Evolutionary conservation across 768 basidiomycete species (phyloP), one percentile per base, ranked within the genome.

Genomic region (Imleria badia): DNA sequence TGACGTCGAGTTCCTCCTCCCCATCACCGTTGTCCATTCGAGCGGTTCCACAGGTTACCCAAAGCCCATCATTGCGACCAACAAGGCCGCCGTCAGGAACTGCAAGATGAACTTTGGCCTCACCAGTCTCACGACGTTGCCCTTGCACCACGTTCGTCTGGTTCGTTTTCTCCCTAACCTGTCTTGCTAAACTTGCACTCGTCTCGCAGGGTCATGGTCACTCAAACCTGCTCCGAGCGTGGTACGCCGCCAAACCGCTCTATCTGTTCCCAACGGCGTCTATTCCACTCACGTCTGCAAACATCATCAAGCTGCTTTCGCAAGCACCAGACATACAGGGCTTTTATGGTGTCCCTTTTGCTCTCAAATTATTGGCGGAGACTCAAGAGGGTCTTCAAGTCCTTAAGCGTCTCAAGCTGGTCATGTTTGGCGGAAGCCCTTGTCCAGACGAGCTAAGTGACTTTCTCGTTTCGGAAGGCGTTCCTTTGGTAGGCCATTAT

Each of bases 361-460:
- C 75, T 19, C 70, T 75, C 40, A 73, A 80, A 62, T 66, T 84
- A 1, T 69, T 84, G 1, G 76, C 70, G 0, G 83, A 83, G 66
- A 75, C 75, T 0, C 63, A 70, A 8, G 77, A 78, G 55, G 82
- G 81, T 22, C 65, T 77, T 10, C 54, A 68, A 4, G 64, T 71
- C 13, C 71, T 84, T 6, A 68, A 63, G 19, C 61, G 64, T 14
- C 79, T 83, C 60, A 75, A 81, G 41, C 60, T 78, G n/a, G 79
- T 82, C 29, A 73, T 72, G 22, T 82, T 75, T 55, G 80, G 78
- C 26, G 83, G 83, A 1, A 78, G 78, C 13, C 70, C 83, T 5
- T 73, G 82, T 41, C 80, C 83, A 44, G 75, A 81, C 39, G 81
- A 82, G 42, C 66, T 84, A 1, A 82, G 83, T 1, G 76, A 81